Percentiles rank a stretch among this genome's conserved stretches.
phyloP scores from a whole-genome alignment of 2,329 filamentous ascomycete genomes.

The Sporothrix brasiliensis region DNA sequence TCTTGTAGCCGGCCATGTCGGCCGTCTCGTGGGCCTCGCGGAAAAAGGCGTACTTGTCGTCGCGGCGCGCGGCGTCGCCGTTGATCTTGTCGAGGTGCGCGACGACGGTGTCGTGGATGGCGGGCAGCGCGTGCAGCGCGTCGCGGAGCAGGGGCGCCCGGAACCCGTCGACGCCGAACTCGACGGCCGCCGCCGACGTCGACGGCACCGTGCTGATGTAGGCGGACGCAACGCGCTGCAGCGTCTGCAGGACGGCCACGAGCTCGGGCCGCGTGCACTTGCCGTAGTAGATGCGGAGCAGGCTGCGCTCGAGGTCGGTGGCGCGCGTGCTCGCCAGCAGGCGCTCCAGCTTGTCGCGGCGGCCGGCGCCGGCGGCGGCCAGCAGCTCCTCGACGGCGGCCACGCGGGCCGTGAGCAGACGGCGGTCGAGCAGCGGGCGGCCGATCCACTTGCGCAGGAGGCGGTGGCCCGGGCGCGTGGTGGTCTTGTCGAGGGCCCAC shows the following conservation, averaged over 20 bases:
- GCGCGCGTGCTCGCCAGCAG: slow-evolving; percentile 62
- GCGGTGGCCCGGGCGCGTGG: slow-evolving; percentile 84
- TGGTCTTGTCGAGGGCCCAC: slow-evolving; percentile 92
- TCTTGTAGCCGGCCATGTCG: slow-evolving; percentile 82
- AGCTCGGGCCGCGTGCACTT: slow-evolving; percentile 92
- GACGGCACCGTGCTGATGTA: slow-evolving; percentile 53
- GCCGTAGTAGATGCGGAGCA: slow-evolving; percentile 96
- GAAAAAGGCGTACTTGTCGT: slow-evolving; percentile 96
- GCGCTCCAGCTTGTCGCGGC: slow-evolving; percentile 72
- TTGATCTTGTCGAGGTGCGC: slow-evolving; percentile 84
- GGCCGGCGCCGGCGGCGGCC: slow-evolving; percentile 64
- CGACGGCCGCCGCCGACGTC: slow-evolving; percentile 50
- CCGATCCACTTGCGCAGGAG: slow-evolving; percentile 94
- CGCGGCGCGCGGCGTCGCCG: slow-evolving; percentile 73
- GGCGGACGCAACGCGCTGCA: slow-evolving; percentile 79
- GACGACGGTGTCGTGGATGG: slow-evolving; percentile 72
- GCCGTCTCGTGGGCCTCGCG: slow-evolving; percentile 85
- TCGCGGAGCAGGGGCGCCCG: slow-evolving; percentile 67
- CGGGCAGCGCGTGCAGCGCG: slow-evolving; percentile 74
- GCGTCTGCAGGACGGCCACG: slow-evolving; percentile 77
- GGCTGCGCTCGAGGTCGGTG: slow-evolving; percentile 84
- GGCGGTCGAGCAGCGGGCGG: slow-evolving; percentile 77
- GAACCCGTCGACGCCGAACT: slow-evolving; percentile 70
- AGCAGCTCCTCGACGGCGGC: slow-evolving; percentile 85
- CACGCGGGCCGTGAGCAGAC: slow-evolving; percentile 74